Conservation (phyloP, 139 green algal species). For the Coccomyxa sp. region DNA sequence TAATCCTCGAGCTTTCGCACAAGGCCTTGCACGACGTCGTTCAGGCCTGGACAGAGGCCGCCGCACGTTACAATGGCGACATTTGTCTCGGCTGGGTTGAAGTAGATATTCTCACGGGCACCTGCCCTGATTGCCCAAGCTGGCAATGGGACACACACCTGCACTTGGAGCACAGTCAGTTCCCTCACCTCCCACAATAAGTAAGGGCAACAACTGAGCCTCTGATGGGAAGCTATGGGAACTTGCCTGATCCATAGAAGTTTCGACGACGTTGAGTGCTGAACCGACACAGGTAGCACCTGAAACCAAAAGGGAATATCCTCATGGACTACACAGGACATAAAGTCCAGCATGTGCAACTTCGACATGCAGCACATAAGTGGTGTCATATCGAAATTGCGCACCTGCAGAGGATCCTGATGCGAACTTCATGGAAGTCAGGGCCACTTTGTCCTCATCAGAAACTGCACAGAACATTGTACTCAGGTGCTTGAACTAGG, state of each 20-base stretch:
- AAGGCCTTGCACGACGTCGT: constrained; percentile 91
- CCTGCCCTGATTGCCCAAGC: constrained; percentile 78
- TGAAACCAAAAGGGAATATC: background rate
- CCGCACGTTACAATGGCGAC: constrained; percentile 91
- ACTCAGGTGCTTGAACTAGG: background rate
- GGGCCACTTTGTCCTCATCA: constrained; percentile 72
- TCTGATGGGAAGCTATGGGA: background rate
- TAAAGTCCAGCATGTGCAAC: too few species aligned
- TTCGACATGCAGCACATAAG: too few species aligned
- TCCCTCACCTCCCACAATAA: background rate
- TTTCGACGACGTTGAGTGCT: background rate
- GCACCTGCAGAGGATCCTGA: constrained; percentile 55
- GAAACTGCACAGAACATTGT: constrained; percentile 43
- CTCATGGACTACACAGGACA: too few species aligned
- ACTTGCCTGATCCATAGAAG: background rate
- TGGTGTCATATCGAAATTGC: background rate
- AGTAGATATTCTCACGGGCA: constrained; percentile 79
- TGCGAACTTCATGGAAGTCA: constrained; percentile 77
- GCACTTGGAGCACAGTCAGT: background rate
- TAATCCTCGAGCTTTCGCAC: constrained; percentile 87
- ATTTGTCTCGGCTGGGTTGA: constrained; percentile 69
- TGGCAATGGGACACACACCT: constrained; percentile 76
- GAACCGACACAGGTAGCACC: background rate
- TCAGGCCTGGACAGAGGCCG: constrained; percentile 95
- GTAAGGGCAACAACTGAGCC: background rate